Evolutionary conservation across 306 rosid genomes (phyloP), one percentile per base, ranked within the genome.

Genomic region (Vicia sativa): DNA sequence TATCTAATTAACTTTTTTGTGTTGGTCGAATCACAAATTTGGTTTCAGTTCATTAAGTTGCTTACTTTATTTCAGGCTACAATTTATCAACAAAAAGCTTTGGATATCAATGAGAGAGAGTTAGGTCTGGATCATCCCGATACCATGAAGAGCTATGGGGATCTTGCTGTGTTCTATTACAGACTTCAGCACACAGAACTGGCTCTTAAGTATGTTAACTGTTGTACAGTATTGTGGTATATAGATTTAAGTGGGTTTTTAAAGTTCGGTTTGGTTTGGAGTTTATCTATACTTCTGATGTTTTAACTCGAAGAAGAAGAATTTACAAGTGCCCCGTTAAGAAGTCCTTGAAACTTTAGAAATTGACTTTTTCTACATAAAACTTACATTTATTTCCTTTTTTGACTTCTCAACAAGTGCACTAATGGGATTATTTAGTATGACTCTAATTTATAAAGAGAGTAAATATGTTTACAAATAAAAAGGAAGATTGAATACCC

Each of bases 131-230:
- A 95, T 74, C 99, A 95, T 82, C 99, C 97, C 66, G 99, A 95
- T 83, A 95, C 99, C 34, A 95, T 95, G 99, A 95, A 95, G 86
- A 95, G 99, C 77, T 95, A 95, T 73, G 97, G 99, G 61, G 99
- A 95, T 78, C 95, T 95, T 79, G 97, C 99, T 48, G 99, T 95
- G 73, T 95, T 95, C 85, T 95, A 95, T 75, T 95, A 95, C 83
- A 84, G 99, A 56, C 99, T 95, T 82, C 99, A 95, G 74, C 99
- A 95, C 72, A 90, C 97, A 8, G 99, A 95, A 83, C 74, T 95
- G 77, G 99, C 99, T 78, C 89, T 95, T 64, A 95, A 88, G 99
- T 95, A 90, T 67, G 96, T 50, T 64, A 81, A 35, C 61, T 65
- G 41, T 72, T 72, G 63, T 67, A 54, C 49, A 73, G 29, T 50